These are phyloP conservation scores for Globisporangium acanthophoron DNA, from an alignment of 352 stramenopile genomes.

Conservation along the genomic window DNA sequence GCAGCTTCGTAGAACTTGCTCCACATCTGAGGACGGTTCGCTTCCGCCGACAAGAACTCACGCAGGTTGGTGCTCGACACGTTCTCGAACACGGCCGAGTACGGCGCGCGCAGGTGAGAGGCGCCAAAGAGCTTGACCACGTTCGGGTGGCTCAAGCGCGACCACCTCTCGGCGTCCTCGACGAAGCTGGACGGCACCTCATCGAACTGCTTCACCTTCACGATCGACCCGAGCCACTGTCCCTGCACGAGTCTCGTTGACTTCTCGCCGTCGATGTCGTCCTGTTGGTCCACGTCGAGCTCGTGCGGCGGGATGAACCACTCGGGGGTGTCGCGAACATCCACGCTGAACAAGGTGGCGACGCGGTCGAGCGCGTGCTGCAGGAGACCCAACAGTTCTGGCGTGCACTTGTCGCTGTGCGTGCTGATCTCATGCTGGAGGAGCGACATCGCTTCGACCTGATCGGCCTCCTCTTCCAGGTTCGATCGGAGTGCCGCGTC, in stretches of 20 bases:
- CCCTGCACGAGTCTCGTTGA: too few species aligned
- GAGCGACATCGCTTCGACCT: neutral
- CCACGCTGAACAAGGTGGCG: neutral
- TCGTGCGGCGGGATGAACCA: slow-evolving; percentile 4
- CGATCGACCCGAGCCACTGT: too few species aligned
- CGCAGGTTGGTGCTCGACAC: neutral
- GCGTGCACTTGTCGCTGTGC: neutral
- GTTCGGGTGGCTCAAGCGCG: slow-evolving; percentile 2
- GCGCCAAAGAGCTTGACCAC: slow-evolving; percentile 2
- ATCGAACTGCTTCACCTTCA: too few species aligned
- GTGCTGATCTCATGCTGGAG: slow-evolving; percentile 2
- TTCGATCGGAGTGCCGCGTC: too few species aligned
- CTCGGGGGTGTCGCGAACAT: neutral
- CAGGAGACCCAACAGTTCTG: neutral
- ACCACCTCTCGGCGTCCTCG: neutral
- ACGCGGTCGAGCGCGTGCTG: too few species aligned
- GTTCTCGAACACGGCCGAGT: slow-evolving; percentile 4
- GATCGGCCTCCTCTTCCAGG: neutral
- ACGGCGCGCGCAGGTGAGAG: slow-evolving; percentile 61
- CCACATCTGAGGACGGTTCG: too few species aligned
- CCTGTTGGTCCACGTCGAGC: neutral
- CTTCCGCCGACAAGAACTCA: too few species aligned
- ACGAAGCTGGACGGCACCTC: neutral
- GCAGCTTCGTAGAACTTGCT: too few species aligned
- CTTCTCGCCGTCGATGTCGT: too few species aligned